Evolutionary conservation across 2,329 filamentous ascomycete genomes (phyloP), one percentile per base, ranked within the genome.

Genomic region (Penicillium sp.): DNA sequence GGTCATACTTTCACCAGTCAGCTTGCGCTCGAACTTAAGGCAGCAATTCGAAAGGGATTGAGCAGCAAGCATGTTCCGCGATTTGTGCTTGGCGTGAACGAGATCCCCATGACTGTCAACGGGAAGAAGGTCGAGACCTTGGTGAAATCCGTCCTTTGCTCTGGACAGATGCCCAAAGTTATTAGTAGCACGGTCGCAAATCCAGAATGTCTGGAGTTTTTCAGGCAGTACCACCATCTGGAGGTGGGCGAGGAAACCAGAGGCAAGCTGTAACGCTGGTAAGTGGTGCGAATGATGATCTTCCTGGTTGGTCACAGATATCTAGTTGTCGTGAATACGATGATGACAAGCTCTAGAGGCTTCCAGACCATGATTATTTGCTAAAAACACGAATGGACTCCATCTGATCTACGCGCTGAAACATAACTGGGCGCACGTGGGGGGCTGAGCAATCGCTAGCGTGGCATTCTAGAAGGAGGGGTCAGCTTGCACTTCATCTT

Each of bases 31-130:
- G 59, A 64, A 35, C 41, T 63, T 12, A 62, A 62, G 17, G 39
- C 63, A 38, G 55, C 62, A 4, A 64, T 65, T 35, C 53, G 63
- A 4, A 62, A 53, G n/a, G 59, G 58, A 7, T 41, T 64, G 28
- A 64, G 63, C 50, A 64, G 59, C 43, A 64, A 62, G 39, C 59
- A 65, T 42, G 57, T 65, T 52, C 62, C 62, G 50, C 61, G 59
- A 3, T 65, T 65, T n/a, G 42, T 65, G n/a, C 55, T 64, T 17
- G 59, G 55, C 1, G 59, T 61, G 10, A 43, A 60, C 14, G 63
- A 65, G 15, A 43, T 65, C 17, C 61, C 63, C 11, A 61, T 64
- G 57, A 65, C 63, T 5, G 57, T 65, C 14, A 64, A 64, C 38
- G 61, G 63, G 11, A 64, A 65, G 12, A 65, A 62, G 38, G 39